A percentile compares a stretch with the other conserved stretches of the same genome.
phyloP scores from a whole-genome alignment of 1,139 yeast species.

The Kodamaea ohmeri region DNA sequence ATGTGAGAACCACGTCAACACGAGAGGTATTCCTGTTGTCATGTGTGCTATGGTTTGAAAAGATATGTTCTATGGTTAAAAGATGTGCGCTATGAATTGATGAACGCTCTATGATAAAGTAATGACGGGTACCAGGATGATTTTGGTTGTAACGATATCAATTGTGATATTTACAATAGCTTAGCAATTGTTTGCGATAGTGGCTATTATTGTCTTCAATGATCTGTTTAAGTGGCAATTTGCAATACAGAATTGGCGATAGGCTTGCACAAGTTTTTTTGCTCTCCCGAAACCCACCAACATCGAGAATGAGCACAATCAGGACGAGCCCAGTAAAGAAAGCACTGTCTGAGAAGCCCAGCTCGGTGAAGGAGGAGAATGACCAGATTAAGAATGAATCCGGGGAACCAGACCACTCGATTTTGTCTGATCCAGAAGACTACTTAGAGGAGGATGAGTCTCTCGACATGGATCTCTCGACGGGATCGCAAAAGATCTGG shows the following conservation, averaged over 20 bases:
- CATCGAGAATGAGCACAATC: conserved; percentile 6
- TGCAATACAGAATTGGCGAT: no score
- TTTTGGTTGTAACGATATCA: no score
- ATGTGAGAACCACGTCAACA: conserved; percentile 5
- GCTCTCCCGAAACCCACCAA: background rate
- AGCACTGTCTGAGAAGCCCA: conserved; percentile 3
- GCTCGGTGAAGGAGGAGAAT: conserved; percentile 2
- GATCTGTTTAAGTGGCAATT: no score
- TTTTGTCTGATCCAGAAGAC: conserved; percentile 48
- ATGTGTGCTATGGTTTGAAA: background rate
- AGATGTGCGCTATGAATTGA: background rate
- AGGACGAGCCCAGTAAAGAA: conserved; percentile 9
- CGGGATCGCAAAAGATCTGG: conserved; percentile 76
- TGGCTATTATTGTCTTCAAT: no score
- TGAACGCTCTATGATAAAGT: background rate
- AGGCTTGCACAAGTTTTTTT: background rate
- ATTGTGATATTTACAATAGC: no score
- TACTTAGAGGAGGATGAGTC: conserved; percentile 55
- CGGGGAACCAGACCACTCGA: conserved; percentile 25
- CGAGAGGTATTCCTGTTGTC: background rate
- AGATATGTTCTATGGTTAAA: no score
- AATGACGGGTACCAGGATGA: no score
- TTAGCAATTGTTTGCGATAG: no score
- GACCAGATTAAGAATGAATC: conserved; percentile 21
- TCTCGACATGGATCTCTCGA: conserved; percentile 56